phyloP scores from a whole-genome alignment of 768 basidiomycete genomes.

The Suillus spraguei region DNA sequence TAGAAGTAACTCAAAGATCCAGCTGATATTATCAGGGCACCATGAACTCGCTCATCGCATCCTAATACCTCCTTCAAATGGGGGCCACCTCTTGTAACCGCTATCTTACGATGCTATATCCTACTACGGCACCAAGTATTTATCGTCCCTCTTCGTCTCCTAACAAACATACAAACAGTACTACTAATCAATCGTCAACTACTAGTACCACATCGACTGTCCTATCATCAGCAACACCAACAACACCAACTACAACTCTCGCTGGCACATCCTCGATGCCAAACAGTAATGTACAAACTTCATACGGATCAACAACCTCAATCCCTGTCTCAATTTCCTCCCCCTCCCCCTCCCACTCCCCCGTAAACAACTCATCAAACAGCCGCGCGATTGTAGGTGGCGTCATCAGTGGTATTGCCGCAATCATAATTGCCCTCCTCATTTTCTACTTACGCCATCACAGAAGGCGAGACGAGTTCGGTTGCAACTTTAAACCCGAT shows the following conservation, averaged over 20 bases:
- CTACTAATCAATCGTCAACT: background rate
- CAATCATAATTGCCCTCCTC: conserved; percentile 27
- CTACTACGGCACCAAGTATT: background rate
- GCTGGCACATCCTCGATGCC: background rate
- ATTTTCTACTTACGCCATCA: conserved; percentile 33
- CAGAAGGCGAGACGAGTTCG: conserved; percentile 39
- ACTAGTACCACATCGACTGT: background rate
- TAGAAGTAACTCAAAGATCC: no score
- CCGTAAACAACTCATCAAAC: conserved; percentile 6
- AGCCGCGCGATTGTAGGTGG: conserved; percentile 52
- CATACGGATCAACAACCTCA: conserved; percentile 22
- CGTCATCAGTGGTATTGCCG: conserved; percentile 46
- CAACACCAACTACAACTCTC: background rate
- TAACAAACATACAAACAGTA: background rate
- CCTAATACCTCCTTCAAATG: no score
- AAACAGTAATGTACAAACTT: background rate
- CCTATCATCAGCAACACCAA: background rate
- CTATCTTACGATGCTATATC: background rate
- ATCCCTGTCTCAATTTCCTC: conserved; percentile 14
- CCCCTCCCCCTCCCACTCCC: background rate
- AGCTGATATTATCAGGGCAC: no score
- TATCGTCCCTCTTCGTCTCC: background rate
- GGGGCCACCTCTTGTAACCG: no score
- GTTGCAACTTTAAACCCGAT: conserved; percentile 52
- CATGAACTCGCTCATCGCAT: no score